These are phyloP conservation scores for Stephania japonica DNA, from an alignment of 164 flowering plant genomes.

Conservation along the genomic window DNA sequence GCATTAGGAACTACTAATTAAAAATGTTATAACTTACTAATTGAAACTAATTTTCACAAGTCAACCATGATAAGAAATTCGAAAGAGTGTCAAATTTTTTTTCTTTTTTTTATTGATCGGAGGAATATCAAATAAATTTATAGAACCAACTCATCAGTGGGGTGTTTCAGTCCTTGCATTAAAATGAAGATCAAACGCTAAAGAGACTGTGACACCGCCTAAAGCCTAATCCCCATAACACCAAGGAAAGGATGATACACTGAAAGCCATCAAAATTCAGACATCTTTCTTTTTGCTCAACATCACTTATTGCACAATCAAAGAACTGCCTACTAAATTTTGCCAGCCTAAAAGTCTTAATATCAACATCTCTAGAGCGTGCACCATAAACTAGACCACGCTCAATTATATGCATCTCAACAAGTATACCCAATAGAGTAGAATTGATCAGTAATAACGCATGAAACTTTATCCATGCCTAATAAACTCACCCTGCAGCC, in stretches of 20 bases:
- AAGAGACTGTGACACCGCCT: not conserved
- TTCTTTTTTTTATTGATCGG: too few species aligned
- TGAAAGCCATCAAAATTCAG: not conserved
- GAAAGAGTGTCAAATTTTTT: too few species aligned
- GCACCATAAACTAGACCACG: too few species aligned
- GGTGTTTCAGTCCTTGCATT: not conserved
- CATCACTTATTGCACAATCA: too few species aligned
- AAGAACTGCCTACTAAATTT: not conserved
- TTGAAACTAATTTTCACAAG: too few species aligned
- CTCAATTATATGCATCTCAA: too few species aligned
- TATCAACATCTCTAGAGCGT: too few species aligned
- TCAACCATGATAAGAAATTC: too few species aligned
- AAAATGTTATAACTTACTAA: too few species aligned
- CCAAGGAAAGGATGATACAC: not conserved
- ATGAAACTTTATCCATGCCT: conserved; percentile 2
- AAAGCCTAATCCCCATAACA: not conserved
- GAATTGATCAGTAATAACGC: not conserved
- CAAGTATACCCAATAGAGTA: too few species aligned
- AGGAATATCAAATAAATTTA: too few species aligned
- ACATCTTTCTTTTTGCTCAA: not conserved
- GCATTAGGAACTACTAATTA: too few species aligned
- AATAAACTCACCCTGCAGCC: conserved; percentile 65
- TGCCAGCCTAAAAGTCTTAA: not conserved
- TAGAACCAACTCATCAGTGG: not conserved
- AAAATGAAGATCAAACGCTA: not conserved